Conservation (phyloP, 2,329 filamentous ascomycete genomes). For the Colletotrichum magnum region DNA sequence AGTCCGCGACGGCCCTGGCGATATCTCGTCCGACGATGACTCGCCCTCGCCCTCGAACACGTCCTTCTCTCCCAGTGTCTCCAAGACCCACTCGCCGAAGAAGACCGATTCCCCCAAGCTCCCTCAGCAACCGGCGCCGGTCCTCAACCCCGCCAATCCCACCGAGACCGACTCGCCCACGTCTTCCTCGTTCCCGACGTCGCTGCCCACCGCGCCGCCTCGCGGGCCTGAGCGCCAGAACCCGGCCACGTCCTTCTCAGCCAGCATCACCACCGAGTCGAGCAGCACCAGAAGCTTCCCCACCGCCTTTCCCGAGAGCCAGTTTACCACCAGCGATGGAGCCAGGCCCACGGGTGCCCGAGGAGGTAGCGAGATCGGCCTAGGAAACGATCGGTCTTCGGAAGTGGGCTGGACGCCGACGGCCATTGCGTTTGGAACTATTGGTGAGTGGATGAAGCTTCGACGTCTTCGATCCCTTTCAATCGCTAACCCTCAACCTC, state of each 20-base stretch:
- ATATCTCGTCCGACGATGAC: conserved; percentile 20
- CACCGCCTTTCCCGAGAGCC: conserved; percentile 15
- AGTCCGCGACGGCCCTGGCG: conserved; percentile 25
- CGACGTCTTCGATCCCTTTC: background rate
- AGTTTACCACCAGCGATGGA: conserved; percentile 7
- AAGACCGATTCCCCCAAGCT: conserved; percentile 13
- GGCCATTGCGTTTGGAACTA: conserved; percentile 38
- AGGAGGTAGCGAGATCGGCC: conserved; percentile 26
- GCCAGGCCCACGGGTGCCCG: background rate
- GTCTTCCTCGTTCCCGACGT: background rate
- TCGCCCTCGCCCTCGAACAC: conserved; percentile 32
- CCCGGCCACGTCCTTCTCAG: background rate
- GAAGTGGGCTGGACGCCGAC: conserved; percentile 35
- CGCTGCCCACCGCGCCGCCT: background rate
- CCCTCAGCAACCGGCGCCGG: conserved; percentile 12
- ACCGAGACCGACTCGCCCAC: conserved; percentile 11
- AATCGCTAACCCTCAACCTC: background rate
- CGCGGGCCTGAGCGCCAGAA: background rate
- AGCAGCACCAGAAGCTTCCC: conserved; percentile 5
- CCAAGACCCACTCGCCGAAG: conserved; percentile 16
- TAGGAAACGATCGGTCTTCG: conserved; percentile 9
- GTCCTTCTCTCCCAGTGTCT: conserved; percentile 14
- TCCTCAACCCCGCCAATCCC: conserved; percentile 28
- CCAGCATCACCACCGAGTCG: background rate
- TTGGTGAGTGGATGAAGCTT: conserved; percentile 8